Percentiles rank a stretch among this genome's conserved stretches.
Evolutionary conservation across 148 eudicot genomes (phyloP).

Genomic region (Vaccinium corymbosum): DNA sequence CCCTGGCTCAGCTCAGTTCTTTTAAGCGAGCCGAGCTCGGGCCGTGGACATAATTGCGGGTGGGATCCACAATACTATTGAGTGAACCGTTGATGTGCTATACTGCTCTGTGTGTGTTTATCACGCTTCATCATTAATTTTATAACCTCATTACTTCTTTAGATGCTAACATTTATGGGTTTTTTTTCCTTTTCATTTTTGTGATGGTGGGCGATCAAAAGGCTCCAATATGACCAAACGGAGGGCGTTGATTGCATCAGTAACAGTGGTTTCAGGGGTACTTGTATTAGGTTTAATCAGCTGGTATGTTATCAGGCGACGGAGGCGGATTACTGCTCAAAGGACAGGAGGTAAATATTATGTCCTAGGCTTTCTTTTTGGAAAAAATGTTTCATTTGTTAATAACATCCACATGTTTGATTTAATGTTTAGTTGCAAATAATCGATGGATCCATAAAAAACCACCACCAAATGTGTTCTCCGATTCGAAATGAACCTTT

Average conservation of each 20-base stretch:
- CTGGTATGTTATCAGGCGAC: constrained; percentile 1
- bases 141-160: background rate
- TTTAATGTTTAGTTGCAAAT: background rate
- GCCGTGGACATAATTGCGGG: no score
- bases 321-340: background rate
- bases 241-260: constrained; percentile 17
- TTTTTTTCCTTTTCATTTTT: background rate
- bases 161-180: background rate
- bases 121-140: background rate
- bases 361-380: background rate
- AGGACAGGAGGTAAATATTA: background rate
- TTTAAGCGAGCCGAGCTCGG: no score
- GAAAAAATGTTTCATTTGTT: background rate
- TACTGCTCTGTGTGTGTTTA: no score
- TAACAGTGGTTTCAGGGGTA: background rate
- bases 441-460: background rate
- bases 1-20: no score
- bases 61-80: no score
- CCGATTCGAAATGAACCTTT: background rate
- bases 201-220: background rate
- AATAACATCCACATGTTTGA: constrained; percentile 3
- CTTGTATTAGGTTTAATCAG: constrained; percentile 3
- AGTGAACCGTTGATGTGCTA: no score
- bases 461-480: background rate
- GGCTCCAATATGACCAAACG: constrained; percentile 2